phyloP scores from a whole-genome alignment of 1,284 basidiomycete genomes.

The Hypsizygus ulmarius region DNA sequence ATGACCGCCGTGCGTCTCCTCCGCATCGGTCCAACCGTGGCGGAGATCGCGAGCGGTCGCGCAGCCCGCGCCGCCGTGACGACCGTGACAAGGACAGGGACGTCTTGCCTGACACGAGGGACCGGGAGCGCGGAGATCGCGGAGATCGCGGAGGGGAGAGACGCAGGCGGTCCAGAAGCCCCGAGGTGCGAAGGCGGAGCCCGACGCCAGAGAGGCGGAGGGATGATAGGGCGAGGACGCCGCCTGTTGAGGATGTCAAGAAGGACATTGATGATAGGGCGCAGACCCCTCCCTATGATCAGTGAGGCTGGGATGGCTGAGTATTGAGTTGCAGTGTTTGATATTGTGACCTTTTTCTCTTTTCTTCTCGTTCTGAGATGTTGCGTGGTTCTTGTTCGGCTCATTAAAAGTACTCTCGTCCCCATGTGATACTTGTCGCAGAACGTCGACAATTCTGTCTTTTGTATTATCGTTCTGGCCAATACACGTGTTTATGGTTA shows the following conservation, averaged over 20 bases:
- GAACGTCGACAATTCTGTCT: conserved; percentile 9
- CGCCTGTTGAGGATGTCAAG: conserved; percentile 42
- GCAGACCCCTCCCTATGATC: conserved; percentile 50
- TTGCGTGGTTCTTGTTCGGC: conserved; percentile 8
- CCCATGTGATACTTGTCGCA: conserved; percentile 8
- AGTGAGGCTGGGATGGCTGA: no score
- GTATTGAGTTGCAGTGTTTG: no score
- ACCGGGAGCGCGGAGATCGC: conserved; percentile 30
- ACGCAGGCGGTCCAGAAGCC: conserved; percentile 47
- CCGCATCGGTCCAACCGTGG: conserved; percentile 43
- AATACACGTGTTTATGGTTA: conserved; percentile 3
- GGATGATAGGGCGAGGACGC: conserved; percentile 45
- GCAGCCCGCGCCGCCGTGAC: conserved; percentile 37
- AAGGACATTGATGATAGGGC: conserved; percentile 43
- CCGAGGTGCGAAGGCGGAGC: conserved; percentile 46
- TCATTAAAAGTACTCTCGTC: conserved; percentile 5
- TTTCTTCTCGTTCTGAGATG: neutral
- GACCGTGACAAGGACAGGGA: conserved; percentile 32
- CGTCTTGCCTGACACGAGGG: no score
- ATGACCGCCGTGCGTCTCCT: conserved; percentile 61
- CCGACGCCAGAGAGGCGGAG: conserved; percentile 46
- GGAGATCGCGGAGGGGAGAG: conserved; percentile 30
- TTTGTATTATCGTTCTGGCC: conserved; percentile 8
- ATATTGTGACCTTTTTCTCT: neutral
- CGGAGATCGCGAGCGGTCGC: conserved; percentile 42